Conservation (phyloP, 768 basidiomycete species). For the Astraeus odoratus region DNA sequence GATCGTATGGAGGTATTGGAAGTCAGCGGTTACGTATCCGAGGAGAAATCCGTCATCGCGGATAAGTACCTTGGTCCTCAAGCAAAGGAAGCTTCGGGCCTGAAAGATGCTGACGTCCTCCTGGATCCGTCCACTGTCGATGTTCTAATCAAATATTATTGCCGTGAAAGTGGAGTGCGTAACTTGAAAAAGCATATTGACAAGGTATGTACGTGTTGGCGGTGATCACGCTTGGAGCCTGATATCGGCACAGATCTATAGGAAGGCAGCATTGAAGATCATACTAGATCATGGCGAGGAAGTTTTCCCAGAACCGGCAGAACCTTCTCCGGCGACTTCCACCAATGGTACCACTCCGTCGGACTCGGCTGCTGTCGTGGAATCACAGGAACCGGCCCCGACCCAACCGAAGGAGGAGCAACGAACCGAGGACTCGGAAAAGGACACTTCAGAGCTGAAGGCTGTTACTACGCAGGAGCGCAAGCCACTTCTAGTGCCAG, state of each 20-base stretch:
- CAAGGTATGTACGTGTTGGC: too few species aligned
- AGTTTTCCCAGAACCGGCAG: constrained; percentile 59
- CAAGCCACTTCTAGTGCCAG: constrained; percentile 75
- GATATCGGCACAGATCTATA: constrained; percentile 63
- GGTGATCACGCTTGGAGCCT: too few species aligned
- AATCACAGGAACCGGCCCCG: constrained; percentile 43
- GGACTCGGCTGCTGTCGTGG: constrained; percentile 33
- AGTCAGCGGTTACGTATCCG: constrained; percentile 90
- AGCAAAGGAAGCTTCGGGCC: constrained; percentile 84
- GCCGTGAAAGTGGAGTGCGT: constrained; percentile 93
- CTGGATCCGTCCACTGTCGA: constrained; percentile 77
- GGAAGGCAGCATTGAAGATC: constrained; percentile 90
- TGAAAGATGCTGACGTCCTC: constrained; percentile 77
- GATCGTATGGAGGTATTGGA: constrained; percentile 97
- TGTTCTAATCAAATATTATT: constrained; percentile 91
- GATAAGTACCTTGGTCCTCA: constrained; percentile 86
- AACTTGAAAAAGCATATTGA: constrained; percentile 98
- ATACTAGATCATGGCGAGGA: constrained; percentile 92
- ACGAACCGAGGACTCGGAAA: constrained; percentile 3
- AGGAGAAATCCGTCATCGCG: constrained; percentile 87
- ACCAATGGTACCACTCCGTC: constrained; percentile 3
- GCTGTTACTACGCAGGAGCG: constrained; percentile 72
- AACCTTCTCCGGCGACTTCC: constrained; percentile 9
- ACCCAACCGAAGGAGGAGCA: constrained; percentile 28
- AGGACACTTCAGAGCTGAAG: constrained; percentile 31